phyloP scores from a whole-genome alignment of 2,329 filamentous ascomycete species.

The Pseudocercospora eumusae region DNA sequence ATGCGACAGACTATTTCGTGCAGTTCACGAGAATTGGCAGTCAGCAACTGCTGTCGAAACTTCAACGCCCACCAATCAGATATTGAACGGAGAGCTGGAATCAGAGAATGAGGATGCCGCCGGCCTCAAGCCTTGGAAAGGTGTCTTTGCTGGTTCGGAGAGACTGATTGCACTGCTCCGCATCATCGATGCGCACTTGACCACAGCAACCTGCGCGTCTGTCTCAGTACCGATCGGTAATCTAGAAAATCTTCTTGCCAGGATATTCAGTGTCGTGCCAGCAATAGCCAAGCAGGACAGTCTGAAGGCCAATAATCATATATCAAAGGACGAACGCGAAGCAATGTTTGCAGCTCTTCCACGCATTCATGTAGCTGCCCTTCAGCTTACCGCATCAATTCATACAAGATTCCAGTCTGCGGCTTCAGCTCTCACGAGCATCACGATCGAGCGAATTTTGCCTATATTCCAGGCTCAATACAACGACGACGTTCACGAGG shows the following conservation, averaged over 20 bases:
- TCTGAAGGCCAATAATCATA: conserved; percentile 68
- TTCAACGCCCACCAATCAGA: conserved; percentile 20
- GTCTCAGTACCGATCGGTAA: conserved; percentile 68
- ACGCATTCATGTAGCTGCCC: conserved; percentile 69
- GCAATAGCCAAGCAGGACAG: conserved; percentile 45
- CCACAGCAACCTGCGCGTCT: conserved; percentile 62
- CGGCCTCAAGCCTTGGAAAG: conserved; percentile 68
- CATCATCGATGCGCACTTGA: conserved; percentile 65
- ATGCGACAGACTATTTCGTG: conserved; percentile 74
- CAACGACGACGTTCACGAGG: conserved; percentile 57
- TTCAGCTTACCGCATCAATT: conserved; percentile 63
- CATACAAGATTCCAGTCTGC: conserved; percentile 60
- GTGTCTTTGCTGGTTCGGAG: conserved; percentile 71
- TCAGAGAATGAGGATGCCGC: conserved; percentile 37
- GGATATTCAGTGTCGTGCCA: conserved; percentile 68
- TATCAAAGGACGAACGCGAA: conserved; percentile 79
- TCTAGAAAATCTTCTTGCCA: conserved; percentile 67
- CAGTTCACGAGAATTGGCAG: conserved; percentile 80
- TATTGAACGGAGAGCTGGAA: conserved; percentile 27
- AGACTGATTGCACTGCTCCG: conserved; percentile 67
- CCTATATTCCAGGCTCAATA: conserved; percentile 66
- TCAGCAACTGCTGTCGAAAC: conserved; percentile 54
- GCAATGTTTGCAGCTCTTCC: conserved; percentile 73
- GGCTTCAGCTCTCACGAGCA: conserved; percentile 61
- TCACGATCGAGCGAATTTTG: conserved; percentile 68